These are phyloP conservation scores for Nannizzia gypsea DNA, from an alignment of 2,329 filamentous ascomycete genomes.

Conservation along the genomic window DNA sequence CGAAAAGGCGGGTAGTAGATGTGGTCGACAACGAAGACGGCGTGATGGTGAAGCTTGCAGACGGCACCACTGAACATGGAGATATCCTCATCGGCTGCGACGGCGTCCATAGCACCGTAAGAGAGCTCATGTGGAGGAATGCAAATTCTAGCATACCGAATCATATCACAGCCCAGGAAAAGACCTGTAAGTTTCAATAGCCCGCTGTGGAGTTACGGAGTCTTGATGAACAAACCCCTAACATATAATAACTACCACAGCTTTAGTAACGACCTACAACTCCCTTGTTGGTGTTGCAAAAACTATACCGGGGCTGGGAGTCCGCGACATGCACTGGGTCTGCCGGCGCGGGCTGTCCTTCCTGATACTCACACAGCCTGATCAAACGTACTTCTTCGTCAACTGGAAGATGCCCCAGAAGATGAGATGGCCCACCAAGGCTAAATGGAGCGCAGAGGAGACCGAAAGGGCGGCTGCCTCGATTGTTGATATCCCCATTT, in stretches of 20 bases:
- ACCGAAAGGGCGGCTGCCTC: background rate
- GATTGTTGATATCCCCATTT: background rate
- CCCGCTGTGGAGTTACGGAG: background rate
- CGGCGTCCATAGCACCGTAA: slow-evolving; percentile 32
- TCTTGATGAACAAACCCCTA: background rate
- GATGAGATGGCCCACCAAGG: background rate
- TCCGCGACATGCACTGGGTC: slow-evolving; percentile 1
- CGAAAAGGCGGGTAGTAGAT: background rate
- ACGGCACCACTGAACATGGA: slow-evolving; percentile 25
- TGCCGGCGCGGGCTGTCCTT: slow-evolving; percentile 1
- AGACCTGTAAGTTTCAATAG: slow-evolving; percentile 4
- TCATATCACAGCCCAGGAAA: slow-evolving; percentile 4
- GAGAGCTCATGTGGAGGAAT: slow-evolving; percentile 24
- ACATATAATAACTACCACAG: background rate
- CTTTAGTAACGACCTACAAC: background rate
- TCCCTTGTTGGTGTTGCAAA: slow-evolving; percentile 2
- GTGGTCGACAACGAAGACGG: background rate
- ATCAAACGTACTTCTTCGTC: background rate
- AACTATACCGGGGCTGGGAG: background rate
- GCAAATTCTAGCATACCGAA: slow-evolving; percentile 12
- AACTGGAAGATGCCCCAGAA: background rate
- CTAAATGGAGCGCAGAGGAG: background rate
- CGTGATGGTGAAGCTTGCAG: slow-evolving; percentile 10
- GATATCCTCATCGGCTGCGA: slow-evolving; percentile 34
- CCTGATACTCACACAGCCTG: background rate